phyloP scores from a whole-genome alignment of 495 filamentous ascomycete genomes.

The Cercophora sp. region DNA sequence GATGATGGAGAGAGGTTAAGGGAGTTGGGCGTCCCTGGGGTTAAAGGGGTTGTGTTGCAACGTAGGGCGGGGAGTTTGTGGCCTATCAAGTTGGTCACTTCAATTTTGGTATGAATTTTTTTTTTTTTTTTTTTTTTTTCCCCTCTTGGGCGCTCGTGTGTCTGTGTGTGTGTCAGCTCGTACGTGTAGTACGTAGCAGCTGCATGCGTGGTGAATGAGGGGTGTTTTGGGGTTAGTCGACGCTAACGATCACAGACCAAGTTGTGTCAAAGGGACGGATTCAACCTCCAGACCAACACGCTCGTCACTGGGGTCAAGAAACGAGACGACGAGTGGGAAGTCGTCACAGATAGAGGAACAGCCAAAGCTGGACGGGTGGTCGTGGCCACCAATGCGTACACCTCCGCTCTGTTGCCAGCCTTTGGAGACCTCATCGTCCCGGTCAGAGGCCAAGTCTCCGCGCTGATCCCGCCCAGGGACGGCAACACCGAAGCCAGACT shows the following conservation, averaged over 20 bases:
- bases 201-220: no score
- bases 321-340: conserved; percentile 37
- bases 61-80: conserved; percentile 53
- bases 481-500: no score
- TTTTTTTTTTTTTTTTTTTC: no score
- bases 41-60: conserved; percentile 44
- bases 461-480: conserved; percentile 45
- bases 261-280: conserved; percentile 29
- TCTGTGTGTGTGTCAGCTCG: no score
- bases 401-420: conserved; percentile 63
- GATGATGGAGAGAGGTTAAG: not conserved
- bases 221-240: no score
- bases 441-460: conserved; percentile 68
- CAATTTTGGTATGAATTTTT: no score
- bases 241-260: conserved; percentile 55
- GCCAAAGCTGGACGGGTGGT: conserved; percentile 58
- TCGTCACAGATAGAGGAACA: conserved; percentile 61
- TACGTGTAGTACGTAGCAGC: no score
- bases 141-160: no score
- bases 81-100: conserved; percentile 78
- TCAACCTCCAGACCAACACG: conserved; percentile 74
- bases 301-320: conserved; percentile 41
- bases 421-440: conserved; percentile 73
- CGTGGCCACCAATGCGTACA: conserved; percentile 77
- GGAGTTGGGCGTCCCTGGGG: conserved; percentile 33